Evolutionary conservation across 495 filamentous ascomycete species (phyloP), one percentile per base, ranked within the genome.

Genomic region (Venustampulla echinocandica): DNA sequence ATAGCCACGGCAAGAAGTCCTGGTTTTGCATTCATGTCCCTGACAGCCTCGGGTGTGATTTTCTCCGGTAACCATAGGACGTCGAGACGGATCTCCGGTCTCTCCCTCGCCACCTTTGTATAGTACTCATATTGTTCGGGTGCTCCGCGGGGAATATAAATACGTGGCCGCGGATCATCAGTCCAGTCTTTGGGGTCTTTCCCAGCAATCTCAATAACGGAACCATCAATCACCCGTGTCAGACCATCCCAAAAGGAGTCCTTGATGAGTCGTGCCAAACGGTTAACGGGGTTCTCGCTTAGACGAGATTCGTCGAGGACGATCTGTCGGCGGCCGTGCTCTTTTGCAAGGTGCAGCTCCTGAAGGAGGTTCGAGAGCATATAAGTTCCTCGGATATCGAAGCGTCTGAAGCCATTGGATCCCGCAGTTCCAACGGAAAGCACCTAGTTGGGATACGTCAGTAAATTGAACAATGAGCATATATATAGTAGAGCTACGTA

Each of bases 311-410:
- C 85, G 56, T 97, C 87, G 17, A 98, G 79, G 28, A 95, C 73
- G 51, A 95, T 85, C 44, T 82, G 74, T 62, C 87, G 84, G 20
- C 84, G 79, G 46, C 87, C 88, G 59, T 83, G 86, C 54, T 87
- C 79, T 67, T 90, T 77, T 27, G 92, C 92, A 47, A 96, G 76
- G 4, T 84, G 87, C 40, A 98, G 73, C 64, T 97, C 92, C 63
- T 98, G 92, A 32, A 95, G 69, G 5, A 96, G 80, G 58, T 95
- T 97, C 17, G 90, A 93, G 17, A 97, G 76, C 80, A 92, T 87
- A 59, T 98, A 98, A 21, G 85, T 95, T 27, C 92, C 92, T 46
- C 90, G 85, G 25, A 98, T 73, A 50, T 95, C 87, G 64, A 82
- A 77, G n/a, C 88, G 89, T 53, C 87, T 86, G 64, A 81, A 76